Conservation (phyloP, 192 early-diverging fungal species). For the Endogone sp. region DNA sequence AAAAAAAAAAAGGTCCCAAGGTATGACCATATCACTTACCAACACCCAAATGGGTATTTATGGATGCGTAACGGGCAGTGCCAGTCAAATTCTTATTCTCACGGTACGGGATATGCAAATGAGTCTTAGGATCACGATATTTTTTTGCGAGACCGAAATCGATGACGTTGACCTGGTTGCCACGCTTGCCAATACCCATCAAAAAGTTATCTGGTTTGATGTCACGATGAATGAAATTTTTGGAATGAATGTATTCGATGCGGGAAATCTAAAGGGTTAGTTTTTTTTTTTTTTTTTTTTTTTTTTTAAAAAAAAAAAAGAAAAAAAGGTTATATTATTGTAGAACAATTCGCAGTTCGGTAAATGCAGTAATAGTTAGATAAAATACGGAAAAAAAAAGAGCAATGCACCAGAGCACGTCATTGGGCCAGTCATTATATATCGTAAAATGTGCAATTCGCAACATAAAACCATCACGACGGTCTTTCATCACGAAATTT, state of each 20-base stretch:
- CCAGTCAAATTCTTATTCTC: conserved; percentile 94
- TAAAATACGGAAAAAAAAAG: no score
- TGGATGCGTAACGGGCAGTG: conserved; percentile 88
- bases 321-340: no score
- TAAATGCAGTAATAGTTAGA: not conserved
- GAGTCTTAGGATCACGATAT: conserved; percentile 80
- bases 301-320: not conserved
- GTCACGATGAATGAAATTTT: conserved; percentile 89
- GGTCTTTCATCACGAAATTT: no score
- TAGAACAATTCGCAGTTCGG: conserved; percentile 2
- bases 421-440: no score
- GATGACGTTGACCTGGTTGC: conserved; percentile 82
- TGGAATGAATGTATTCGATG: conserved; percentile 71
- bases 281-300: no score
- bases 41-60: conserved; percentile 81
- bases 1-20: not conserved
- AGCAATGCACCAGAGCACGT: no score
- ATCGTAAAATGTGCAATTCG: no score
- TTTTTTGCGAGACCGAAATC: conserved; percentile 92
- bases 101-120: conserved; percentile 86
- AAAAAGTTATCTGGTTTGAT: conserved; percentile 93
- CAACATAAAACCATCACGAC: no score
- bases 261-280: conserved; percentile 56
- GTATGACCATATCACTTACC: conserved; percentile 41
- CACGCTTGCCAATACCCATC: conserved; percentile 82